Percentiles rank a stretch among this genome's conserved stretches.
Evolutionary conservation across 1,284 basidiomycete species (phyloP).

Genomic region (Vanrija sp.): DNA sequence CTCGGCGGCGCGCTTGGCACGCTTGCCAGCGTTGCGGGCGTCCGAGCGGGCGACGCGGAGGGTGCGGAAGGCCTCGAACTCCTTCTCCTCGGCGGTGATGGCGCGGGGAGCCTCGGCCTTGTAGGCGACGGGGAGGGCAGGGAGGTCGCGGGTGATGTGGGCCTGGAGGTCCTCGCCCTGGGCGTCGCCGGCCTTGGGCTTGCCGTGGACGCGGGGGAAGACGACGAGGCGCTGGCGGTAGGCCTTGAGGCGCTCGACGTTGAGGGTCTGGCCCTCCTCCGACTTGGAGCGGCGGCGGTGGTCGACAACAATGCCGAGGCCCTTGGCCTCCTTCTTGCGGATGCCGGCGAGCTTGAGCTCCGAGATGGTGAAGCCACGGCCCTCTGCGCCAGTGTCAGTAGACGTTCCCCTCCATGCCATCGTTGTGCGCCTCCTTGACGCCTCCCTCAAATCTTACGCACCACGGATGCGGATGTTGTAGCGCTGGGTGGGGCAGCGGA

Average conservation of each 20-base stretch:
- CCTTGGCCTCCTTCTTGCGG: slow-evolving; percentile 86
- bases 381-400: slow-evolving; percentile 54
- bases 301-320: slow-evolving; percentile 93
- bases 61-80: slow-evolving; percentile 81
- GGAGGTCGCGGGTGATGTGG: slow-evolving; percentile 65
- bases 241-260: slow-evolving; percentile 89
- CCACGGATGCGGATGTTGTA: slow-evolving; percentile 96
- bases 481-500: slow-evolving; percentile 92
- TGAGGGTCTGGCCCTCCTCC: slow-evolving; percentile 94
- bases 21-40: slow-evolving; percentile 79
- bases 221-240: slow-evolving; percentile 78
- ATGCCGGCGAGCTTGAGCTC: slow-evolving; percentile 98
- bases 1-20: slow-evolving; percentile 61
- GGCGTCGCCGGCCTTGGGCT: slow-evolving; percentile 93
- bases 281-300: slow-evolving; percentile 95
- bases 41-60: slow-evolving; percentile 83
- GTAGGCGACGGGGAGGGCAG: slow-evolving; percentile 68
- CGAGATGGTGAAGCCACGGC: slow-evolving; percentile 90
- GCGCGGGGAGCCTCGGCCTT: slow-evolving; percentile 81
- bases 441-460: slow-evolving; percentile 18
- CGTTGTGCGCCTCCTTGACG: not conserved
- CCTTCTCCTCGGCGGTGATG: slow-evolving; percentile 88
- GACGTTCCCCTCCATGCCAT: not conserved
- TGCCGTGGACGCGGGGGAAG: slow-evolving; percentile 93
- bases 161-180: slow-evolving; percentile 82